Evolutionary conservation across 2,329 filamentous ascomycete species (phyloP).

Genomic region (Zasmidium angulare): DNA sequence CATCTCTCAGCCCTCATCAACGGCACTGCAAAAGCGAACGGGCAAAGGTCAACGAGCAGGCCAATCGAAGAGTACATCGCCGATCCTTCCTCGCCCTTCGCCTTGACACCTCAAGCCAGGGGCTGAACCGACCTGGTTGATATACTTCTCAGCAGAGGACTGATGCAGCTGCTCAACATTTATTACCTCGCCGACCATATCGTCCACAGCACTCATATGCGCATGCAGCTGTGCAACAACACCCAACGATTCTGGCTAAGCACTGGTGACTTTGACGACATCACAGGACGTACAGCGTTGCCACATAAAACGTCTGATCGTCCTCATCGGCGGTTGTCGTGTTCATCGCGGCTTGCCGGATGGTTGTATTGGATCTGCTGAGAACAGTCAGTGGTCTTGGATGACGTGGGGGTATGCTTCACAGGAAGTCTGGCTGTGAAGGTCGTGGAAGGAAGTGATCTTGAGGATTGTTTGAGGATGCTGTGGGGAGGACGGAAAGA

Average conservation of each 20-base stretch:
- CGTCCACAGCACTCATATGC: background rate
- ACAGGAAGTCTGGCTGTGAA: background rate
- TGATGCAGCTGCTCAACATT: constrained; percentile 1
- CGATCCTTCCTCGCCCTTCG: background rate
- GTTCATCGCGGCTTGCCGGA: background rate
- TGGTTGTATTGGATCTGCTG: background rate
- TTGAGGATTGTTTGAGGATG: no score
- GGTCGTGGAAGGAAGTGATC: background rate
- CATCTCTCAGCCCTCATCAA: background rate
- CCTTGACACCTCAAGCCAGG: background rate
- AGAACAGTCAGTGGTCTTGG: background rate
- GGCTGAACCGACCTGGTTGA: constrained; percentile 3
- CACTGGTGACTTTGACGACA: background rate
- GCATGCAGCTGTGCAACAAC: background rate
- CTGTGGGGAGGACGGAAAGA: no score
- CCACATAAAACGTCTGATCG: background rate
- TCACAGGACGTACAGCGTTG: background rate
- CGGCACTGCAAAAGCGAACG: no score
- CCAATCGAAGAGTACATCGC: background rate
- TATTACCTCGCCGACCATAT: background rate
- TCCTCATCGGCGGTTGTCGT: background rate
- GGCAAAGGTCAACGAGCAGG: no score
- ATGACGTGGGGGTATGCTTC: background rate
- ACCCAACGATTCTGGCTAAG: background rate
- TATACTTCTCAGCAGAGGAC: background rate